Conservation (phyloP, 2,329 filamentous ascomycete species). For the Tolypocladium paradoxum region DNA sequence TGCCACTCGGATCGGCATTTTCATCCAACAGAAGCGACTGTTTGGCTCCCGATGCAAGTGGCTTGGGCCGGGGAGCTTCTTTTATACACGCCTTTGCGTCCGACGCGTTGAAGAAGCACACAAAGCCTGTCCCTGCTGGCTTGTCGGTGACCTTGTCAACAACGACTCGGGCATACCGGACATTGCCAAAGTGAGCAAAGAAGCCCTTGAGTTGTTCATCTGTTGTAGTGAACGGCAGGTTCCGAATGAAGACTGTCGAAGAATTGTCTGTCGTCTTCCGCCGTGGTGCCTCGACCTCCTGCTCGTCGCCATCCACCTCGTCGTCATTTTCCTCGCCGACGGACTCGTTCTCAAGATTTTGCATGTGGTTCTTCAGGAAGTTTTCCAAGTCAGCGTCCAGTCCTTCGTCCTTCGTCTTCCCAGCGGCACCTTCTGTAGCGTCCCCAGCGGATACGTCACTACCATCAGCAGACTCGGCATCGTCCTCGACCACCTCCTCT, state of each 20-base stretch:
- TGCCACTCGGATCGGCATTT: slow-evolving; percentile 66
- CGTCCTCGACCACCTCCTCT: slow-evolving; percentile 26
- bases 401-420: slow-evolving; percentile 29
- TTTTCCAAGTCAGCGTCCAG: slow-evolving; percentile 37
- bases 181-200: slow-evolving; percentile 77
- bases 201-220: slow-evolving; percentile 77
- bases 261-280: slow-evolving; percentile 48
- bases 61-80: slow-evolving; percentile 53
- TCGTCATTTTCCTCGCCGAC: slow-evolving; percentile 36
- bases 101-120: slow-evolving; percentile 73
- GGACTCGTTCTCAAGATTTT: slow-evolving; percentile 47
- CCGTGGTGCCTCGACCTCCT: slow-evolving; percentile 24
- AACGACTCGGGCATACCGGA: slow-evolving; percentile 86
- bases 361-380: slow-evolving; percentile 47
- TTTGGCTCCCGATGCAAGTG: slow-evolving; percentile 40
- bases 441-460: slow-evolving; percentile 19
- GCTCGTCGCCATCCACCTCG: slow-evolving; percentile 29
- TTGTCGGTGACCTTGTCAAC: slow-evolving; percentile 76
- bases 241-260: slow-evolving; percentile 82
- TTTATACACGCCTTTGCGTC: slow-evolving; percentile 71
- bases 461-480: slow-evolving; percentile 16
- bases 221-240: slow-evolving; percentile 79
- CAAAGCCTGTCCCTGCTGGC: slow-evolving; percentile 86
- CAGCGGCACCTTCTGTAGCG: slow-evolving; percentile 16
- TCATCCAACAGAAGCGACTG: slow-evolving; percentile 85